Evolutionary conservation across 139 green algal species (phyloP).

Genomic region (Coelastrella sp.): DNA sequence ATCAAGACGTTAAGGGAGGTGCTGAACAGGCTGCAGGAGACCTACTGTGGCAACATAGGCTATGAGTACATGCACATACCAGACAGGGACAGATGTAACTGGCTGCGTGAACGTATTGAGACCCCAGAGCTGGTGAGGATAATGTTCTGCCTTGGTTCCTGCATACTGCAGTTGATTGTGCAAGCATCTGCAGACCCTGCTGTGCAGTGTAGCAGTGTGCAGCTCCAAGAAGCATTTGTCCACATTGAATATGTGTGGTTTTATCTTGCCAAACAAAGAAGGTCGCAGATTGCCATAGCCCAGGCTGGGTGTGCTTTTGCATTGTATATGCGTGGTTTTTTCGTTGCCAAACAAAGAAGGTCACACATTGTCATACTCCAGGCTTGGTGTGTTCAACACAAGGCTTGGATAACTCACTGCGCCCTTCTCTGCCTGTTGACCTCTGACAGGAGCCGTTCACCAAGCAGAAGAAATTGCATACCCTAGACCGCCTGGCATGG

Average conservation of each 20-base stretch:
- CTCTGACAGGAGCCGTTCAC: constrained; percentile 60
- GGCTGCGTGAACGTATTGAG: constrained; percentile 93
- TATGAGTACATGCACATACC: constrained; percentile 99
- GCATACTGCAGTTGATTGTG: not conserved
- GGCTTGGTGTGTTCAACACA: no score
- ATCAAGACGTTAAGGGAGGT: constrained; percentile 93
- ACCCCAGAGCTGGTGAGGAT: constrained; percentile 64
- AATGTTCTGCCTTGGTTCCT: not conserved
- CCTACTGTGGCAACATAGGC: constrained; percentile 94
- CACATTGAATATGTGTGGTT: no score
- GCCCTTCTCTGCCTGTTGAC: not conserved
- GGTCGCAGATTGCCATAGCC: no score
- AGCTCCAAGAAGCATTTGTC: no score
- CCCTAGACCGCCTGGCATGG: constrained; percentile 96
- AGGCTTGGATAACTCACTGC: not conserved
- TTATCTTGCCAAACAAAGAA: no score
- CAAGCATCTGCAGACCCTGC: no score
- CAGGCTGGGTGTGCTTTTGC: no score
- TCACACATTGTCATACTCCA: no score
- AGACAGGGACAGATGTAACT: constrained; percentile 95
- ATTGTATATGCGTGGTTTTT: no score
- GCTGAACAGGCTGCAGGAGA: constrained; percentile 86
- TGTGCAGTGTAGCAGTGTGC: no score
- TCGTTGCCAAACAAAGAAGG: no score
- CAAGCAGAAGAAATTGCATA: constrained; percentile 83